Evolutionary conservation across 2,329 filamentous ascomycete genomes (phyloP).

Genomic region (Elsinoe fawcettii): DNA sequence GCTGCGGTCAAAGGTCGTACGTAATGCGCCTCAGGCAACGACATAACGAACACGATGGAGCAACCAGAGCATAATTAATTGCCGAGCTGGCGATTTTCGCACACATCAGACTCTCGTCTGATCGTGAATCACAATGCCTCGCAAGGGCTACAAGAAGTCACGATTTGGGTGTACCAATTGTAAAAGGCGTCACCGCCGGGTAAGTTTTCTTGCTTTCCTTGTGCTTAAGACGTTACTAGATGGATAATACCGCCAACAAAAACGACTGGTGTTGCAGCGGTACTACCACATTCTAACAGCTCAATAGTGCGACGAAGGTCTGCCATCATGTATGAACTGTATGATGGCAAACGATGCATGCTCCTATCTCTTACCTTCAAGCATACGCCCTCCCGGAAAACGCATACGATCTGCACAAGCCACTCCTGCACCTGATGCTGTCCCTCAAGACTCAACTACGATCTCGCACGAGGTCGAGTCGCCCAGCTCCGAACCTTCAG

Average conservation of each 20-base stretch:
- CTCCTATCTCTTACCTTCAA: neutral
- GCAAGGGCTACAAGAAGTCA: slow-evolving; percentile 3
- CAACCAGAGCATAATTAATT: neutral
- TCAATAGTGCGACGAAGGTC: neutral
- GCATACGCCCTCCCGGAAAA: neutral
- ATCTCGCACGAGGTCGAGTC: neutral
- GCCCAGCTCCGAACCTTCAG: neutral
- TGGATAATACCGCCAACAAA: too few relatives aligned
- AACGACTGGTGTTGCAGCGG: too few relatives aligned
- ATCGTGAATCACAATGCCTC: neutral
- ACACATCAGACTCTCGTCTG: neutral
- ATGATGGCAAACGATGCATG: neutral
- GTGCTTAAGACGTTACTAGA: too few relatives aligned
- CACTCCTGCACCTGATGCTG: neutral
- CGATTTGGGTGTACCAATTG: slow-evolving; percentile 2
- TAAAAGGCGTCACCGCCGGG: neutral
- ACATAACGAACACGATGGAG: neutral
- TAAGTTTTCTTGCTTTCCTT: neutral
- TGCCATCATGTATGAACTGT: neutral
- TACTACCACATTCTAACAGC: too few relatives aligned
- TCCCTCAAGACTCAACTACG: neutral
- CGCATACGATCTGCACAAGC: neutral
- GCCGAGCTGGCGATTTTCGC: neutral
- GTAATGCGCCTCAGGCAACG: slow-evolving; percentile 8
- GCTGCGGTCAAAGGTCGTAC: neutral